Percentiles rank a stretch among this genome's conserved stretches.
phyloP scores from a whole-genome alignment of 1,284 basidiomycete genomes.

The Hymenochaete sp. region DNA sequence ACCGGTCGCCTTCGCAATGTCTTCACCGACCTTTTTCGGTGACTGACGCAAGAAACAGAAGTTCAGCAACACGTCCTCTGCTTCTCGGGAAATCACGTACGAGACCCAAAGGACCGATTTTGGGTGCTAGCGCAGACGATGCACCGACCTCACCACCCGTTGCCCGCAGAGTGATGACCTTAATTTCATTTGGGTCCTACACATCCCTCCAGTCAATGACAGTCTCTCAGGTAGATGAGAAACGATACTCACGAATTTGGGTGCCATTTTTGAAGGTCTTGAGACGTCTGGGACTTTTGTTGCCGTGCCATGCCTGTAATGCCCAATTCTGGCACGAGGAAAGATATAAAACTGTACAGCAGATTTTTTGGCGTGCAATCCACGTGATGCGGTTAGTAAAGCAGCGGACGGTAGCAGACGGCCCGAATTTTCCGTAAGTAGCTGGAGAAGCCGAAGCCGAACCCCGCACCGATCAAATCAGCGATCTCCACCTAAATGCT shows the following conservation, averaged over 20 bases:
- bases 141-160: constrained; percentile 99
- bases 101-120: constrained; percentile 99
- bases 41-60: constrained; percentile 51
- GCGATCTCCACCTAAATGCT: too few species aligned
- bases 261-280: constrained; percentile 47
- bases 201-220: constrained; percentile 19
- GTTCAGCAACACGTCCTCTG: not conserved
- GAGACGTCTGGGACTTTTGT: too few species aligned
- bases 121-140: constrained; percentile 96
- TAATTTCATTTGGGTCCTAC: constrained; percentile 88
- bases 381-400: too few species aligned
- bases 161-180: constrained; percentile 99
- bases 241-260: constrained; percentile 57
- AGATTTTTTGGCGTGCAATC: too few species aligned
- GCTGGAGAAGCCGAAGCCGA: too few species aligned
- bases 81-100: constrained; percentile 68
- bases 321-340: too few species aligned
- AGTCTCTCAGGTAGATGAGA: constrained; percentile 1
- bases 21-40: constrained; percentile 99
- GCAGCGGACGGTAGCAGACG: too few species aligned
- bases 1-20: constrained; percentile 98
- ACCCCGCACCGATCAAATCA: too few species aligned
- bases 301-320: too few species aligned
- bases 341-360: constrained; percentile 12
- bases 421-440: too few species aligned